Base-by-base conservation (phyloP, 2,329 filamentous ascomycete genomes). In the Ophiocordyceps camponoti-floridani region DNA sequence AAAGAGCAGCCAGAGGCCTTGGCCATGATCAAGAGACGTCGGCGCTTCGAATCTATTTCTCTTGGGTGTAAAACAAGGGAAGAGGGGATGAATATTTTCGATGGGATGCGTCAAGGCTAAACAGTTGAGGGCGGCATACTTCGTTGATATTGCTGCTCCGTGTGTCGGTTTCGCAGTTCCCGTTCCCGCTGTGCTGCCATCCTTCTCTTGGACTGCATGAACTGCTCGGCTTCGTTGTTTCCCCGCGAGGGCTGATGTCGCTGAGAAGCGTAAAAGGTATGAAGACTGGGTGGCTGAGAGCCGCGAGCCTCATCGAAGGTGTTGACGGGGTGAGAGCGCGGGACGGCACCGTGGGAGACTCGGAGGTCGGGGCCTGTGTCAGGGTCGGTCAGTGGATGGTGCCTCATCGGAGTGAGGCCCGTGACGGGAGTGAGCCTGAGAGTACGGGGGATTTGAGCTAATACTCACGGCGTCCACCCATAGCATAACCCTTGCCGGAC, bases 101-200 rank as follows among this genome's bases (percentile, higher is more conserved):
- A 48, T 53, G 56, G 54, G 52, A 46, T 52, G 51, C 56, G 57
- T 64, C 59, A 56, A 56, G 70, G 75, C 75, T 79, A 82, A 77
- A 75, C 73, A 77, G 75, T 72, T 74, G 75, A 76, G 76, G 78
- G 75, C 66, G 79, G 79, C 83, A 79, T 85, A 96, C 91, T 95
- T 85, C 89, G 82, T 74, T 96, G 94, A 70, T 94, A 96, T 79
- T 98, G 91, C 77, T 98, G 91, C 77, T 98, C 91, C 70, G 95
- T 93, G 70, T 98, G 91, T 70, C 96, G 94, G 69, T 96, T 98
- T 67, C 91, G 86, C 66, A 98, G 81, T 72, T 98, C 91, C 67
- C 89, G 84, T 74, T 98, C 91, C 67, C 91, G 85, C 70, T 96
- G 91, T 64, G 91, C 91, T 59, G 91, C 91, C 85, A 96, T 93